Evolutionary conservation across 805 yeast species (phyloP), one percentile per base, ranked within the genome.

Genomic region (Yamadazyma ubonensis): DNA sequence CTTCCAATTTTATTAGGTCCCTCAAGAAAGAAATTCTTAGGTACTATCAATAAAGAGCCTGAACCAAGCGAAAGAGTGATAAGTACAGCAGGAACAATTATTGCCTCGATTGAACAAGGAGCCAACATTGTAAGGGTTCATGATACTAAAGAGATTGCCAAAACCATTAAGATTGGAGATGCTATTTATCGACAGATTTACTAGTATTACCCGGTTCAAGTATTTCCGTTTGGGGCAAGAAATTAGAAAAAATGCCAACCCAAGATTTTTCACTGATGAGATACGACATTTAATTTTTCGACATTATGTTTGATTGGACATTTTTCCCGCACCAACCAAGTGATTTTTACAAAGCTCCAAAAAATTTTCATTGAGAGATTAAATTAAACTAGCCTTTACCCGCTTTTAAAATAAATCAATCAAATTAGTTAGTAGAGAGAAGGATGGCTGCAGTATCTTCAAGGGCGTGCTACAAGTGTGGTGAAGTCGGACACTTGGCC

Each of bases 381-480:
- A 28, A 28, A 16, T 17, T 18, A 18, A 20, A 7, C n/a, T 20
- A 15, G 35, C 33, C 17, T 18, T 15, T 6, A 30, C 20, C n/a
- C n/a, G 32, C 22, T 23, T 39, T 29, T 18, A 25, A 27, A 14
- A 20, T 23, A 38, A 25, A 21, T 32, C 35, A 32, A 32, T 15
- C 35, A 21, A 21, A 32, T 32, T 21, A 32, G 35, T 20, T 20
- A 17, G 27, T 20, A 32, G 35, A 12, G 27, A 32, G 35, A 36
- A 50, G 36, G 38, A 65, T 64, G 71, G 69, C 70, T 39, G 65
- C 67, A 48, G 65, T 65, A 45, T 70, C 63, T 66, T 81, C 81
- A 63, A 86, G 83, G 78, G 83, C 91, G 49, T 86, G 95, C 74
- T 86, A 79, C 76, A 87, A 86, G 65, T 87, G 96, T 71, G 96